Evolutionary conservation across 2,329 filamentous ascomycete genomes (phyloP).

Genomic region (Tolypocladium ophioglossoides): DNA sequence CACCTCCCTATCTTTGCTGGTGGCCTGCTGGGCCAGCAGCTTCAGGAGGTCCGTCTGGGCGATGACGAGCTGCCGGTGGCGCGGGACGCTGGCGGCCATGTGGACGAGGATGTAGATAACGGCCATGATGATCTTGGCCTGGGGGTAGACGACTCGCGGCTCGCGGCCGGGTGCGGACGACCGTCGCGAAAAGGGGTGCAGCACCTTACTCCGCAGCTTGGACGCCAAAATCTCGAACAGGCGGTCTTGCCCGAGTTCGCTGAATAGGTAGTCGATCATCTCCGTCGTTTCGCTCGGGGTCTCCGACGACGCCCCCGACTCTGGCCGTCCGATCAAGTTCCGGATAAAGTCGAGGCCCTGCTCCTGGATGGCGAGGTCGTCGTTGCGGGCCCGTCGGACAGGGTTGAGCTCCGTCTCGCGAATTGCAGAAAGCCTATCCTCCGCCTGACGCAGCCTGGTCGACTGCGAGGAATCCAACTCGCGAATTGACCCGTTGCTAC

Average conservation of each 20-base stretch:
- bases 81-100: slow-evolving; percentile 70
- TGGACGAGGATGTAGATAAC: slow-evolving; percentile 80
- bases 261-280: slow-evolving; percentile 81
- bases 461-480: slow-evolving; percentile 26
- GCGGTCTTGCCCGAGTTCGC: slow-evolving; percentile 61
- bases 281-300: slow-evolving; percentile 41
- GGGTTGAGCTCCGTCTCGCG: slow-evolving; percentile 60
- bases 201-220: slow-evolving; percentile 57
- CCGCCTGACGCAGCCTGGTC: slow-evolving; percentile 35
- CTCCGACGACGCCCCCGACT: slow-evolving; percentile 38
- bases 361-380: slow-evolving; percentile 80
- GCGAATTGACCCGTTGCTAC: slow-evolving; percentile 17
- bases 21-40: slow-evolving; percentile 62
- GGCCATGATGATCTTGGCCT: slow-evolving; percentile 62
- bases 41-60: slow-evolving; percentile 67
- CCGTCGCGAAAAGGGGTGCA: slow-evolving; percentile 41
- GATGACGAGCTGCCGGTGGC: slow-evolving; percentile 68
- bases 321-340: slow-evolving; percentile 66
- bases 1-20: slow-evolving; percentile 61
- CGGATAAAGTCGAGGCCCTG: slow-evolving; percentile 83
- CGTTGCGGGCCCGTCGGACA: slow-evolving; percentile 56
- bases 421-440: slow-evolving; percentile 37
- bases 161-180: slow-evolving; percentile 23
- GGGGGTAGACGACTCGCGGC: slow-evolving; percentile 43
- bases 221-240: slow-evolving; percentile 73